Evolutionary conservation across 495 filamentous ascomycete species (phyloP).

Genomic region (Tricharina praecox): DNA sequence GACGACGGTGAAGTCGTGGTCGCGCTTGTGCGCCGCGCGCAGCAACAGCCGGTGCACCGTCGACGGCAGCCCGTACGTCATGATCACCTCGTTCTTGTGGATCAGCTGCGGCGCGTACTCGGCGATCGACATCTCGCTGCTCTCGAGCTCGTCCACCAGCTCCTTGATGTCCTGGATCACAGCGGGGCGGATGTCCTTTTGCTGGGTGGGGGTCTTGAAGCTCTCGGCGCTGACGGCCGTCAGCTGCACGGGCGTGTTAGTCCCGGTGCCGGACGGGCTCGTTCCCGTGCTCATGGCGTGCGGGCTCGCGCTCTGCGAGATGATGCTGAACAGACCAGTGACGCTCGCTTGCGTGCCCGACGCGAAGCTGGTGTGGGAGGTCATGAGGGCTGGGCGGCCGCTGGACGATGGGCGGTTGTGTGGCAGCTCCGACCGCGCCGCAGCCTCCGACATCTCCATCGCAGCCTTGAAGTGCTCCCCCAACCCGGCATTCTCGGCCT

Average conservation of each 20-base stretch:
- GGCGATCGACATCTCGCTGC: constrained; percentile 18
- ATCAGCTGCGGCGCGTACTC: constrained; percentile 20
- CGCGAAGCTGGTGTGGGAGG: constrained; percentile 39
- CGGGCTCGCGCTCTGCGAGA: constrained; percentile 17
- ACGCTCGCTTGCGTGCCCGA: constrained; percentile 8
- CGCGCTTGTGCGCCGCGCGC: constrained; percentile 23
- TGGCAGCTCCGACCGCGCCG: constrained; percentile 1
- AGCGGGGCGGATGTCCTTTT: constrained; percentile 20
- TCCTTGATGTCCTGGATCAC: constrained; percentile 26
- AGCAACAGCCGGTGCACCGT: constrained; percentile 19
- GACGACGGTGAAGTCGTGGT: constrained; percentile 22
- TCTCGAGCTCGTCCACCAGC: constrained; percentile 23
- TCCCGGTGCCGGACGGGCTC: constrained; percentile 11
- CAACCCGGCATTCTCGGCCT: constrained; percentile 64
- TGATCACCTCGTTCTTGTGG: constrained; percentile 21
- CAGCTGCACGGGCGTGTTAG: constrained; percentile 6
- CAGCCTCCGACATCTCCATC: constrained; percentile 27
- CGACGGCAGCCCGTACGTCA: constrained; percentile 23
- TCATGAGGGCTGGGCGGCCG: constrained; percentile 31
- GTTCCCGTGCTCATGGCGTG: constrained; percentile 14
- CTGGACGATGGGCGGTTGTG: background rate
- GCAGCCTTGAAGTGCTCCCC: constrained; percentile 41
- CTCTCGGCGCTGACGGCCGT: too few relatives aligned
- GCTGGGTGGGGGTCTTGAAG: constrained; percentile 17
- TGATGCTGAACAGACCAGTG: constrained; percentile 22